Base-by-base conservation (phyloP, 768 basidiomycete species). In the Kondoa malvinella region DNA sequence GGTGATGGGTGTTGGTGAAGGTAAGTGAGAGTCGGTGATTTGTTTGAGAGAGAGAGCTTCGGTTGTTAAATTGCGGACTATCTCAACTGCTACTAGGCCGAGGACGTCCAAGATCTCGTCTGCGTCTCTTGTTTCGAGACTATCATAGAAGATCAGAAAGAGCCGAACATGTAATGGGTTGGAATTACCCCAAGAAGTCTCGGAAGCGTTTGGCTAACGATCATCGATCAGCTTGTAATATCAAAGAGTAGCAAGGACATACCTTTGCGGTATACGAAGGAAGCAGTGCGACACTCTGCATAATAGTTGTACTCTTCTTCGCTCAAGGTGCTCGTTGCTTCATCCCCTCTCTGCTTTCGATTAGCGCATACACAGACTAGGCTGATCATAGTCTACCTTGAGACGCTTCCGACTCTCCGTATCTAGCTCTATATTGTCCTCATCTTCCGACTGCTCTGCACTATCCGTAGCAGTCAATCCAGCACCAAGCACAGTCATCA, bases 231-330 rank as follows among this genome's bases (percentile, higher is more conserved):
- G 27, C 31, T 17, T 27, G 21, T 17, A 63, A 16, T 16, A 63
- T 21, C 21, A 8, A 30, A 21, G 16, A 3, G 15, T 16, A 29
- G 16, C 27, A 15, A 63, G 30, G 8, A 25, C 61, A 3, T 3
- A 34, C 61, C 61, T 29, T 63, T 63, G 29, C 33, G 27, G n/a
- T 63, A 32, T 16, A 16, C 15, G 61, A 63, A 63, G 26, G 61
- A 63, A 30, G 61, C 61, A 16, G 14, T 16, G 4, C 61, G 3
- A 8, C 61, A 32, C 17, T 63, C 61, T 17, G 16, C 30, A 29
- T 63, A 63, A 12, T 27, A 16, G 29, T 29, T 63, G 30, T 63
- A 63, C 27, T 63, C 26, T 14, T 63, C 61, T 29, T 31, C n/a
- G 32, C 29, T 31, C 61, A 63, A 26, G 27, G 3, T 12, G 16